phyloP scores from a whole-genome alignment of 331 rosid genomes.

The Saraca asoca region DNA sequence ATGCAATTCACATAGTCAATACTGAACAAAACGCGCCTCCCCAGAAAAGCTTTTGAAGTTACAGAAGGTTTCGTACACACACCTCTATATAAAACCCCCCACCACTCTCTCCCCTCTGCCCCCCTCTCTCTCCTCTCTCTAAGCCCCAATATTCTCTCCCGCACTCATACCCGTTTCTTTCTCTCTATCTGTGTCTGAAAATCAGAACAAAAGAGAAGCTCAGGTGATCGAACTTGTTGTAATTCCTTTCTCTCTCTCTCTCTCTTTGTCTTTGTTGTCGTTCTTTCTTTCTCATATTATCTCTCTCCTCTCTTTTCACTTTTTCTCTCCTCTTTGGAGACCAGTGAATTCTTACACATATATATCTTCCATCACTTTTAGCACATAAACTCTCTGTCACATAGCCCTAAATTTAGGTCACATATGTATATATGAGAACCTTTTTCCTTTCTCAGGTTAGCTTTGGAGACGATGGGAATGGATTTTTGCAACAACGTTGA shows the following conservation, averaged over 20 bases:
- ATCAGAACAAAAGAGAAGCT: slow-evolving; percentile 17
- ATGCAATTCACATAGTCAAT: too few species aligned
- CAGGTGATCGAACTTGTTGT: slow-evolving; percentile 28
- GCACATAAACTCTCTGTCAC: too few species aligned
- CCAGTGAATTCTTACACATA: slow-evolving; percentile 44
- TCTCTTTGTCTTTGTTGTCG: slow-evolving; percentile 26
- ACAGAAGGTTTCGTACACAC: too few species aligned
- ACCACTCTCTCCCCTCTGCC: too few species aligned
- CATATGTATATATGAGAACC: too few species aligned
- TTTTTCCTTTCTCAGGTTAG: neutral
- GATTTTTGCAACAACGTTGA: slow-evolving; percentile 22
- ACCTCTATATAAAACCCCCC: too few species aligned
- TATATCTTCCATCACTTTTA: neutral
- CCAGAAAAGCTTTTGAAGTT: too few species aligned
- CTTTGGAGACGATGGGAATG: slow-evolving; percentile 22
- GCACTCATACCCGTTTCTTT: slow-evolving; percentile 1
- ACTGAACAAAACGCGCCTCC: too few species aligned
- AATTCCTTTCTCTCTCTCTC: slow-evolving; percentile 20
- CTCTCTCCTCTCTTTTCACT: slow-evolving; percentile 26
- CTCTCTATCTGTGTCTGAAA: slow-evolving; percentile 27
- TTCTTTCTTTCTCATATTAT: slow-evolving; percentile 27
- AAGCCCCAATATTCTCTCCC: neutral
- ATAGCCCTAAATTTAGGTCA: too few species aligned
- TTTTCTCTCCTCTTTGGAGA: slow-evolving; percentile 32
- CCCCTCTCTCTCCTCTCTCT: too few species aligned